Evolutionary conservation across 768 basidiomycete genomes (phyloP).

Genomic region (Boletus subparvulus): DNA sequence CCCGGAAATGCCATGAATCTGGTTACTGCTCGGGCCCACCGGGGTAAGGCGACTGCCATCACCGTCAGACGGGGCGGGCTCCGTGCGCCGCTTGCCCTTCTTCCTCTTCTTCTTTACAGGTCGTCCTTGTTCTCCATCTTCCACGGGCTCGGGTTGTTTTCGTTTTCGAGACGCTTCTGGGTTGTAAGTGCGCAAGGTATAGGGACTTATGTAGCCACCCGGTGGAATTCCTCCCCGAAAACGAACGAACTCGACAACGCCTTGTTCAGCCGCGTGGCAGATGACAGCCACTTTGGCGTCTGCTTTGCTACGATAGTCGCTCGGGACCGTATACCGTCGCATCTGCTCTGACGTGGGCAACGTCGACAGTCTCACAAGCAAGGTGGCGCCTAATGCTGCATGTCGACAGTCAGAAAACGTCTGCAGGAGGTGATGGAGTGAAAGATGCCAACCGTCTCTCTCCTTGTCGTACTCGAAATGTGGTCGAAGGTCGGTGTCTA

Average conservation of each 20-base stretch:
- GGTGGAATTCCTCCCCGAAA: conserved; percentile 47
- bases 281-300: conserved; percentile 64
- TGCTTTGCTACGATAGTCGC: conserved; percentile 53
- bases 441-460: conserved; percentile 46
- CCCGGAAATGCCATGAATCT: conserved; percentile 19
- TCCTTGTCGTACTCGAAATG: conserved; percentile 44
- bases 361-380: conserved; percentile 43
- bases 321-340: conserved; percentile 45
- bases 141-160: conserved; percentile 30
- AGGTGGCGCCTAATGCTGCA: conserved; percentile 54
- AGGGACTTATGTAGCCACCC: conserved; percentile 40
- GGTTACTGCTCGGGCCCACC: conserved; percentile 7
- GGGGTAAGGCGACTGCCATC: conserved; percentile 4
- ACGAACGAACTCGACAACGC: conserved; percentile 59
- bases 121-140: conserved; percentile 16
- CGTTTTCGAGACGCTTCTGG: conserved; percentile 36
- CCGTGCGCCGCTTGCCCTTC: conserved; percentile 28
- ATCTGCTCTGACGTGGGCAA: conserved; percentile 33
- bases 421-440: background rate
- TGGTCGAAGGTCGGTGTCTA: conserved; percentile 39
- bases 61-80: conserved; percentile 11
- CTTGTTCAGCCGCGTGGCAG: conserved; percentile 51
- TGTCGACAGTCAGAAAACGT: background rate
- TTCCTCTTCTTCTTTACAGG: conserved; percentile 29
- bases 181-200: conserved; percentile 28